A percentile compares a stretch with the other conserved stretches of the same genome.
Conservation (phyloP, 1,284 basidiomycete genomes). For the Irpex lacteus region DNA sequence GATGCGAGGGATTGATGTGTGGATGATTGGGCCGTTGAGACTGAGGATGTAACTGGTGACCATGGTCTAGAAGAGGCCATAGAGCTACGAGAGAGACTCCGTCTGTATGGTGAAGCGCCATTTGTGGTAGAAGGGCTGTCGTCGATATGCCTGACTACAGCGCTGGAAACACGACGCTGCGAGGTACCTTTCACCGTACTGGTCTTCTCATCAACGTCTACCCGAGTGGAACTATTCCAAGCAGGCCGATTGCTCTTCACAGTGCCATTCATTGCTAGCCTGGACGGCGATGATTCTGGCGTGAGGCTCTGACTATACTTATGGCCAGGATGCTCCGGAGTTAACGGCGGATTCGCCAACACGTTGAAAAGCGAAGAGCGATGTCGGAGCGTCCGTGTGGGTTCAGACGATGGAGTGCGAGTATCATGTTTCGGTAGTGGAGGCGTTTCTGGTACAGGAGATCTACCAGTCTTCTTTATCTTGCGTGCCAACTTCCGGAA, state of each 20-base stretch:
- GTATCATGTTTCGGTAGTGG: conserved; percentile 33
- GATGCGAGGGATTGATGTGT: conserved; percentile 29
- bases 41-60: conserved; percentile 73
- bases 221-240: conserved; percentile 81
- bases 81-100: conserved; percentile 70
- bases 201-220: conserved; percentile 52
- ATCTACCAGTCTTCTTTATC: conserved; percentile 43
- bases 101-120: conserved; percentile 38
- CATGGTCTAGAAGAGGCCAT: conserved; percentile 77
- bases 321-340: conserved; percentile 58
- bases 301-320: conserved; percentile 70
- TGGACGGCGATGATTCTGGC: conserved; percentile 58
- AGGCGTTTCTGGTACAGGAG: conserved; percentile 45
- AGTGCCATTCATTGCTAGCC: conserved; percentile 34
- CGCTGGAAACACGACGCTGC: conserved; percentile 30
- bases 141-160: conserved; percentile 2
- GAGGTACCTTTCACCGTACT: conserved; percentile 41
- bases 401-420: conserved; percentile 53
- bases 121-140: conserved; percentile 13
- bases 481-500: conserved; percentile 72
- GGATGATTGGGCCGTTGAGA: conserved; percentile 66
- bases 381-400: conserved; percentile 47
- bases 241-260: conserved; percentile 37
- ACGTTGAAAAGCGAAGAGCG: conserved; percentile 60
- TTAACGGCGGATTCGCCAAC: conserved; percentile 41